Conservation (phyloP, 176 grass and related monocot species). For the Cenchrus americanus region DNA sequence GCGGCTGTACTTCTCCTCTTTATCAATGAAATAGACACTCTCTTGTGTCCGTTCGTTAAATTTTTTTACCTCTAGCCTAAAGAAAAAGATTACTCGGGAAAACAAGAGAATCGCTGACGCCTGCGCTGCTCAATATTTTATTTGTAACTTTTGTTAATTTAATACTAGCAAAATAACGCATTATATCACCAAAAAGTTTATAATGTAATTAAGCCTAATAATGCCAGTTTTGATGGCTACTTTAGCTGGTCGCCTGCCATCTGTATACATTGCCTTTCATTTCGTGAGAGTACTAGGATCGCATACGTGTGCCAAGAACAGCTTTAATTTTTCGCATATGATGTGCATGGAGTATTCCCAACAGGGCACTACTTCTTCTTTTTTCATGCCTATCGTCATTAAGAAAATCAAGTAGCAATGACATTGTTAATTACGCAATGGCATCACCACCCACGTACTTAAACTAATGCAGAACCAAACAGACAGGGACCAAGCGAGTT, state of each 20-base stretch:
- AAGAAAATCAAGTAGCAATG: slow-evolving; percentile 34
- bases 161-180: not conserved
- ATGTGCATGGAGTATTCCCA: slow-evolving; percentile 38
- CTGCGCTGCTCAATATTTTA: not conserved
- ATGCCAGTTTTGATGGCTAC: not conserved
- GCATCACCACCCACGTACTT: slow-evolving; percentile 11
- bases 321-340: slow-evolving; percentile 36
- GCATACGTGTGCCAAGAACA: slow-evolving; percentile 20
- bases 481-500: slow-evolving; percentile 25
- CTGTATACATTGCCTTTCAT: slow-evolving; percentile 7
- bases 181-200: not conserved
- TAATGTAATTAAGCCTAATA: not conserved
- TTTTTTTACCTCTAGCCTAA: not conserved
- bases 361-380: slow-evolving; percentile 11
- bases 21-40: no score
- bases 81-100: not conserved
- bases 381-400: slow-evolving; percentile 2
- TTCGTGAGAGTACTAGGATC: slow-evolving; percentile 20
- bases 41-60: no score
- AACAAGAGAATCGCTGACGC: not conserved
- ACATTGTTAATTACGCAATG: slow-evolving; percentile 44
- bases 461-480: slow-evolving; percentile 34
- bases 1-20: no score
- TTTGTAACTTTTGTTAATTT: not conserved
- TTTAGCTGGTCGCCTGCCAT: slow-evolving; percentile 17